A percentile compares a stretch with the other conserved stretches of the same genome.
Conservation (phyloP, 1,139 yeast genomes). For the Yamadazyma triangularis region DNA sequence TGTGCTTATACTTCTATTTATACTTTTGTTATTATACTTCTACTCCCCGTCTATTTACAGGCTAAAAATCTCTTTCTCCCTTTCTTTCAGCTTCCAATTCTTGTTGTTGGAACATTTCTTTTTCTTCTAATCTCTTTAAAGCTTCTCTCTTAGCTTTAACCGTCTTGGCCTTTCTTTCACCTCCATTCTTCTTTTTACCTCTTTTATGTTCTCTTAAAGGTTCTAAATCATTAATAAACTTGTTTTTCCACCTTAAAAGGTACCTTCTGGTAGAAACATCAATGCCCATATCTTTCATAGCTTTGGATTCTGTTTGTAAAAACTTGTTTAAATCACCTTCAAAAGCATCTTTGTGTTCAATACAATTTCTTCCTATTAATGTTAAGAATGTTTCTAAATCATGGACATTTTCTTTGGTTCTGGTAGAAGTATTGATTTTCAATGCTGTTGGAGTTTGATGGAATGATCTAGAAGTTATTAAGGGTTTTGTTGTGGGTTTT, state of each 20-base stretch:
- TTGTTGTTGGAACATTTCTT: slow-evolving; percentile 23
- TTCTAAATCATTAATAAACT: slow-evolving; percentile 52
- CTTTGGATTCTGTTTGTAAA: slow-evolving; percentile 49
- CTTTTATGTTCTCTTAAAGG: slow-evolving; percentile 54
- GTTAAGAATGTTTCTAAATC: slow-evolving; percentile 69
- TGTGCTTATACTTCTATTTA: too few relatives aligned
- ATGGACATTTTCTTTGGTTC: slow-evolving; percentile 55
- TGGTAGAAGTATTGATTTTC: slow-evolving; percentile 36
- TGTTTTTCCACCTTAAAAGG: slow-evolving; percentile 48
- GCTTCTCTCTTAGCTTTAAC: slow-evolving; percentile 66
- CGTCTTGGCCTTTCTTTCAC: slow-evolving; percentile 77
- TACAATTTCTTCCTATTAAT: slow-evolving; percentile 70
- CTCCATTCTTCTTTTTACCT: slow-evolving; percentile 82
- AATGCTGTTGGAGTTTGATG: slow-evolving; percentile 12
- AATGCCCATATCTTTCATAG: slow-evolving; percentile 75
- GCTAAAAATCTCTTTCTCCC: slow-evolving; percentile 27
- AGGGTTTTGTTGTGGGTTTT: too few relatives aligned
- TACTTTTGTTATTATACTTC: too few relatives aligned
- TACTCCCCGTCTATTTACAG: slow-evolving; percentile 1
- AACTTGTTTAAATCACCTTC: slow-evolving; percentile 71
- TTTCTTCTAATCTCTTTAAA: slow-evolving; percentile 46
- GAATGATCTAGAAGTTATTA: slow-evolving; percentile 7
- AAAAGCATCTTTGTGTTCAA: slow-evolving; percentile 65
- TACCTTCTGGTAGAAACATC: slow-evolving; percentile 70
- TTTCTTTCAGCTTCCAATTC: slow-evolving; percentile 27